Percentiles rank a stretch among this genome's conserved stretches.
These are phyloP conservation scores for Rhynchospora tenuis DNA, from an alignment of 176 grass and related monocot species.

Conservation along the genomic window DNA sequence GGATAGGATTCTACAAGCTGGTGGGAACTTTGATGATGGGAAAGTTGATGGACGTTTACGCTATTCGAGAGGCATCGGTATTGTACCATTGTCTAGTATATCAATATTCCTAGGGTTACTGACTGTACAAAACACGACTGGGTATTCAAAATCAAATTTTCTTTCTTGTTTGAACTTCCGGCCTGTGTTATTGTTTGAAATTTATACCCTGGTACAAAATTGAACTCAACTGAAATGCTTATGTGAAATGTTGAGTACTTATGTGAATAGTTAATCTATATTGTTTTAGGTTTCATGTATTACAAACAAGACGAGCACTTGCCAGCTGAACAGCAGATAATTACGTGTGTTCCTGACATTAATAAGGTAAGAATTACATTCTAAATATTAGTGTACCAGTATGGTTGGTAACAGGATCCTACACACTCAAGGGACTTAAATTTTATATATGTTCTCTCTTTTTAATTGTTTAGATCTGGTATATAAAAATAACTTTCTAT, in stretches of 20 bases:
- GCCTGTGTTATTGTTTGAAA: neutral
- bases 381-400: slow-evolving; percentile 14
- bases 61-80: slow-evolving; percentile 82
- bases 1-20: slow-evolving; percentile 75
- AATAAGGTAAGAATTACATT: slow-evolving; percentile 51
- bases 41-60: slow-evolving; percentile 86
- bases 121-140: neutral
- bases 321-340: slow-evolving; percentile 78
- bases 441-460: neutral
- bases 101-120: neutral
- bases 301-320: slow-evolving; percentile 92
- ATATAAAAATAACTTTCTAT: neutral
- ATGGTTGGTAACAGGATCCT: neutral
- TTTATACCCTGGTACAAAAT: neutral
- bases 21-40: slow-evolving; percentile 72
- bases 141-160: neutral
- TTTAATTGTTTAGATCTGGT: neutral
- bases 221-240: neutral
- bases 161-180: neutral
- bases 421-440: slow-evolving; percentile 12
- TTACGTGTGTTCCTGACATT: slow-evolving; percentile 84
- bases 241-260: neutral
- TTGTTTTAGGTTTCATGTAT: slow-evolving; percentile 69
- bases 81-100: neutral
- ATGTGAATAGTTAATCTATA: neutral